Percentiles rank a stretch among this genome's conserved stretches.
Evolutionary conservation across 371 early-diverging fungal species (phyloP).

Genomic region (Mortierella sp.): DNA sequence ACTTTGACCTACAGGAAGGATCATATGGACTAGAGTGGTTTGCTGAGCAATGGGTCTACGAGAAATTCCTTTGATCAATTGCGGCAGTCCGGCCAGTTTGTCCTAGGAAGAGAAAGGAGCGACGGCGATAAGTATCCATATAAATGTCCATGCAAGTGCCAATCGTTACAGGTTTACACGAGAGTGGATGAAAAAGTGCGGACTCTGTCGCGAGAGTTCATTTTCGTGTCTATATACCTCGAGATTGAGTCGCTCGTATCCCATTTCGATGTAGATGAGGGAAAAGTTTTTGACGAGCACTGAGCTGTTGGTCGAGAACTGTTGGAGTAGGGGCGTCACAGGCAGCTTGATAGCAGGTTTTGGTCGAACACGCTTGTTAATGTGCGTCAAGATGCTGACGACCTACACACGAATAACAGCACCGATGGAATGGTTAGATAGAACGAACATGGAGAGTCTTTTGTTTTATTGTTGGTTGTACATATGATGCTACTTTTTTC

Average conservation of each 20-base stretch:
- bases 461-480: background rate
- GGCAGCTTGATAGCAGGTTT: constrained; percentile 75
- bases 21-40: constrained; percentile 72
- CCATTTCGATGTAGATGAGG: constrained; percentile 84
- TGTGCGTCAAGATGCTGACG: constrained; percentile 82
- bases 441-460: background rate
- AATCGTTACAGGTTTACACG: background rate
- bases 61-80: constrained; percentile 70
- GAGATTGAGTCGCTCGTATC: constrained; percentile 62
- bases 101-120: constrained; percentile 22
- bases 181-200: background rate
- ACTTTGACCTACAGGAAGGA: constrained; percentile 68
- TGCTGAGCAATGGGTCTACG: constrained; percentile 70
- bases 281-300: constrained; percentile 78
- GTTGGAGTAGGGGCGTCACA: constrained; percentile 66
- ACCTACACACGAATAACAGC: constrained; percentile 62
- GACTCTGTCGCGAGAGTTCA: background rate
- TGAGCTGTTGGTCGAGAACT: constrained; percentile 60
- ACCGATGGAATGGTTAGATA: too few species aligned
- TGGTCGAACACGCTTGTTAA: constrained; percentile 83
- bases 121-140: background rate
- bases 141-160: too few species aligned
- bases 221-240: constrained; percentile 47
- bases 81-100: constrained; percentile 62
- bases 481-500: background rate